Percentiles rank a stretch among this genome's conserved stretches.
Conservation (phyloP, 768 basidiomycete species). For the Cyathus striatus region DNA sequence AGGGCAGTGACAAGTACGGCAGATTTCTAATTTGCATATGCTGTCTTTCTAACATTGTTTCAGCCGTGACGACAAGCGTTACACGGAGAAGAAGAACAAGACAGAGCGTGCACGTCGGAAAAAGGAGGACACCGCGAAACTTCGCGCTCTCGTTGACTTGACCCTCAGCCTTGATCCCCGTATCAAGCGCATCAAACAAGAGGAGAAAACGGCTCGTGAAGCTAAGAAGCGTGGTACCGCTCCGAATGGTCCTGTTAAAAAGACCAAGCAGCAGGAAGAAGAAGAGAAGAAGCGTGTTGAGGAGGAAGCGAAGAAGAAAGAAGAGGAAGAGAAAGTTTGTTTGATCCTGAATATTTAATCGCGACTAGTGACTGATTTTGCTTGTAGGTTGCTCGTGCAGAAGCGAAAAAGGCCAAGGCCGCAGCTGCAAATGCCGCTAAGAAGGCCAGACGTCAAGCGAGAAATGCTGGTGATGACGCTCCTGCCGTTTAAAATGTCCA, state of each 20-base stretch:
- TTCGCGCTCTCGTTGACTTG: constrained; percentile 83
- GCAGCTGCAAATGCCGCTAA: constrained; percentile 88
- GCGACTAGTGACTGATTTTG: too few species aligned
- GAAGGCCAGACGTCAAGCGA: constrained; percentile 71
- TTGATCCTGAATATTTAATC: too few species aligned
- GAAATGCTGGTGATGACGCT: constrained; percentile 41
- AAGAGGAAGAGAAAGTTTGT: constrained; percentile 88
- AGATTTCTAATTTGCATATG: not conserved
- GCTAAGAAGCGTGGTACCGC: constrained; percentile 68
- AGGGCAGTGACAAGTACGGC: constrained; percentile 88
- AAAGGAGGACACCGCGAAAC: constrained; percentile 93
- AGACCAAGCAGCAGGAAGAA: constrained; percentile 69
- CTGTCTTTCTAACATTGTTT: not conserved
- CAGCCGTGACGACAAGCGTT: constrained; percentile 97
- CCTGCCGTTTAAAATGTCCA: too few species aligned
- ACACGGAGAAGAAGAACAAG: constrained; percentile 99
- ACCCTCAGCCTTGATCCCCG: constrained; percentile 77
- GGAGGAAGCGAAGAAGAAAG: constrained; percentile 68
- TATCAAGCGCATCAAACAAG: constrained; percentile 94
- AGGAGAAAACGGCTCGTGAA: constrained; percentile 92
- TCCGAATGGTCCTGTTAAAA: constrained; percentile 52
- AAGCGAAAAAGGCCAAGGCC: constrained; percentile 80
- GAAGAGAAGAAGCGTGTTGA: constrained; percentile 72
- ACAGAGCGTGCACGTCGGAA: constrained; percentile 92
- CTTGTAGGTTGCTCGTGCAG: constrained; percentile 52